Conservation (phyloP, 768 basidiomycete species). For the Phylloporus sp. region DNA sequence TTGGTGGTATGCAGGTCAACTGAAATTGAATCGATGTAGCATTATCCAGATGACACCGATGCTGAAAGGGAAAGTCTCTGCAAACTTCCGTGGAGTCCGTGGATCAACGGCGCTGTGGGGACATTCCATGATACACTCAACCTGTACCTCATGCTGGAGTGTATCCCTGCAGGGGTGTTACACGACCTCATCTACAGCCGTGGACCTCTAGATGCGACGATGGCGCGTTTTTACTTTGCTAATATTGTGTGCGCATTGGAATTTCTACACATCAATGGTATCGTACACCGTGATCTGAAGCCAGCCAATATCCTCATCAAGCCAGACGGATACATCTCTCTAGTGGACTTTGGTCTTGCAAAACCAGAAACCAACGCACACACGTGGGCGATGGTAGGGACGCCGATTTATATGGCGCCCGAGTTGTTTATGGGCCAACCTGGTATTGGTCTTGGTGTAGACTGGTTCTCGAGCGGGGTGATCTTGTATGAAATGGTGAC, state of each 20-base stretch:
- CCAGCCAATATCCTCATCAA: conserved; percentile 57
- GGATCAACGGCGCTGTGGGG: conserved; percentile 44
- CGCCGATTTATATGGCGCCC: conserved; percentile 48
- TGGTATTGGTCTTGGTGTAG: conserved; percentile 33
- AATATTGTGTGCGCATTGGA: conserved; percentile 50
- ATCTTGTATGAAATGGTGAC: conserved; percentile 53
- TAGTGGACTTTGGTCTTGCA: conserved; percentile 51
- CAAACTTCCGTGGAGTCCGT: conserved; percentile 50
- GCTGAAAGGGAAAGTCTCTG: conserved; percentile 41
- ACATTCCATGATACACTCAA: conserved; percentile 45
- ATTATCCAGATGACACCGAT: conserved; percentile 31
- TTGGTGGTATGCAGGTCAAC: not conserved
- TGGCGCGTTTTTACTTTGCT: conserved; percentile 49
- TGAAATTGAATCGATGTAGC: conserved; percentile 14
- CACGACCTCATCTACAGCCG: conserved; percentile 33
- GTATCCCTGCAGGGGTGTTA: conserved; percentile 43
- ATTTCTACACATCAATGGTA: conserved; percentile 41
- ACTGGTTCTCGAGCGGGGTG: conserved; percentile 56
- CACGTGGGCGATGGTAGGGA: conserved; percentile 40
- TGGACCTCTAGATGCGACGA: conserved; percentile 30
- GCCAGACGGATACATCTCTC: conserved; percentile 49
- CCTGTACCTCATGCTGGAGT: conserved; percentile 51
- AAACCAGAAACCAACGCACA: conserved; percentile 15
- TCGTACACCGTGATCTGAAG: conserved; percentile 56
- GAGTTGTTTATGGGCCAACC: conserved; percentile 34